phyloP scores from a whole-genome alignment of 1,284 basidiomycete genomes.

The Cutaneotrichosporon daszewskae region DNA sequence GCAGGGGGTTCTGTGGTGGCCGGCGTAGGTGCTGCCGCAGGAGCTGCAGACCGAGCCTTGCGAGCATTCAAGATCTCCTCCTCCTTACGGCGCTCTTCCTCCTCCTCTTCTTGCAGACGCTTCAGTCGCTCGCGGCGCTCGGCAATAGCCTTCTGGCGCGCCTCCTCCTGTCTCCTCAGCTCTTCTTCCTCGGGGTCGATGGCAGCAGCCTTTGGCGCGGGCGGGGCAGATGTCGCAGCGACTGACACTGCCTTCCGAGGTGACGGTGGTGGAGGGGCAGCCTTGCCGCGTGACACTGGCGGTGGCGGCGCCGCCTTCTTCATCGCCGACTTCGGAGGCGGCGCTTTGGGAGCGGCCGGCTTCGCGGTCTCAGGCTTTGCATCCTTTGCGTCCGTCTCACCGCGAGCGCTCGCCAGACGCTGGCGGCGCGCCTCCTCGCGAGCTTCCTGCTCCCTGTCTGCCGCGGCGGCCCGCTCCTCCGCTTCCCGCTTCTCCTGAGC shows the following conservation, averaged over 20 bases:
- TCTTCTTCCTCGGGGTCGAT: conserved; percentile 61
- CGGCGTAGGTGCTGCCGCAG: conserved; percentile 15
- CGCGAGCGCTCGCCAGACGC: conserved; percentile 60
- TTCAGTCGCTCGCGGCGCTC: conserved; percentile 60
- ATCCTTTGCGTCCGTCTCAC: conserved; percentile 46
- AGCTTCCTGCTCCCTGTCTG: conserved; percentile 71
- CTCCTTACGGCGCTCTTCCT: conserved; percentile 60
- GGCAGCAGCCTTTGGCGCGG: conserved; percentile 43
- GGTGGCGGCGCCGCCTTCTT: conserved; percentile 33
- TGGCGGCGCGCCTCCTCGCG: conserved; percentile 64
- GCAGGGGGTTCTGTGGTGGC: conserved; percentile 21
- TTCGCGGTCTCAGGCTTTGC: conserved; percentile 16
- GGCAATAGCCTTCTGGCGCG: conserved; percentile 60
- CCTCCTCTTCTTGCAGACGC: conserved; percentile 66
- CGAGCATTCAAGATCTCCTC: conserved; percentile 53
- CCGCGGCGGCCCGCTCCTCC: conserved; percentile 67
- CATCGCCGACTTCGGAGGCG: conserved; percentile 36
- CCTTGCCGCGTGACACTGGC: conserved; percentile 24
- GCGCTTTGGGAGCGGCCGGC: conserved; percentile 23
- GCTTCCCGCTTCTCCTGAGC: conserved; percentile 78
- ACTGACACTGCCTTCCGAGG: not conserved
- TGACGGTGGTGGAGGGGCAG: conserved; percentile 20
- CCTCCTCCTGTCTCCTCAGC: conserved; percentile 60
- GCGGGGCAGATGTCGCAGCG: conserved; percentile 31
- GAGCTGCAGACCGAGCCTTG: conserved; percentile 23